A percentile compares a stretch with the other conserved stretches of the same genome.
phyloP scores from a whole-genome alignment of 2,329 filamentous ascomycete species.

The Ceratocystis smalleyi region DNA sequence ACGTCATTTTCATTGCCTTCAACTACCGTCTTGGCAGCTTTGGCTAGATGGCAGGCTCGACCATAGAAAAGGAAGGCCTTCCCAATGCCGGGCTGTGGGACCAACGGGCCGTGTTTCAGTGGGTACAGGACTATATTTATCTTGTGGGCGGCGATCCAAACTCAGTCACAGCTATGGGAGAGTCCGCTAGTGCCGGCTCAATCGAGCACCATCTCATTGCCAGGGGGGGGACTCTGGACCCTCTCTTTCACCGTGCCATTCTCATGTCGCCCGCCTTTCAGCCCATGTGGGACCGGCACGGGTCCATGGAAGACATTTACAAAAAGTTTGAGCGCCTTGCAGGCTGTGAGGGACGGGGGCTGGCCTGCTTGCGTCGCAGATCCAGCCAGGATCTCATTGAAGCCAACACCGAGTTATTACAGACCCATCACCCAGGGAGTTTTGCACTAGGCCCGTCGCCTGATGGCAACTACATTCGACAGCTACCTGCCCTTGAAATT shows the following conservation, averaged over 20 bases:
- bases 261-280: constrained; percentile 26
- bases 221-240: constrained; percentile 28
- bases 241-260: constrained; percentile 27
- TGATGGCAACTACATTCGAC: constrained; percentile 23
- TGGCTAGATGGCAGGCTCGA: constrained; percentile 32
- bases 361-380: constrained; percentile 22
- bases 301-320: constrained; percentile 22
- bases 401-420: constrained; percentile 22
- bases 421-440: constrained; percentile 20
- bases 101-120: constrained; percentile 31
- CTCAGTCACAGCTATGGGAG: constrained; percentile 34
- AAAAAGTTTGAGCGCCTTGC: constrained; percentile 23
- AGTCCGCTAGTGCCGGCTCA: constrained; percentile 36
- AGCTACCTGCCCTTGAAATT: constrained; percentile 23
- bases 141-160: constrained; percentile 33
- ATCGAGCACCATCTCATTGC: constrained; percentile 36
- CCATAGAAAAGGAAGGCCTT: constrained; percentile 28
- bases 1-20: constrained; percentile 31
- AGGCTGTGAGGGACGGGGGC: constrained; percentile 21
- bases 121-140: constrained; percentile 33
- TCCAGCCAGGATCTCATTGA: constrained; percentile 19
- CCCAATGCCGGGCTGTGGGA: constrained; percentile 32
- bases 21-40: constrained; percentile 36
- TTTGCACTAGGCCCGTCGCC: constrained; percentile 24
- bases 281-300: constrained; percentile 24